Evolutionary conservation across 2,329 filamentous ascomycete genomes (phyloP).

Genomic region (Diaporthe sp.): DNA sequence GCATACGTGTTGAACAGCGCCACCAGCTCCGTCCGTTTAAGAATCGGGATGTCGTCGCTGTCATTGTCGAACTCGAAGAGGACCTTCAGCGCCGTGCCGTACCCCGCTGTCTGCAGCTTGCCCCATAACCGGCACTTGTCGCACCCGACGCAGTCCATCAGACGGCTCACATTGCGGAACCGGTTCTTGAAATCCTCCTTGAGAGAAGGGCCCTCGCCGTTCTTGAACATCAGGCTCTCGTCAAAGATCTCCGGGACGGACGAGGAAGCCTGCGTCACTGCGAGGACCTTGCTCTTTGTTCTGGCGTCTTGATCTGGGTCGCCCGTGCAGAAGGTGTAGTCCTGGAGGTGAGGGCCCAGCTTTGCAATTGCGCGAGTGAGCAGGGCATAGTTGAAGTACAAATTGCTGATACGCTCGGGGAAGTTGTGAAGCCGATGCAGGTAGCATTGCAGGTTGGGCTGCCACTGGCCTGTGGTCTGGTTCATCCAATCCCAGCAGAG

Average conservation of each 20-base stretch:
- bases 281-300: conserved; percentile 85
- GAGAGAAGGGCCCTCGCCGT: conserved; percentile 77
- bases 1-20: conserved; percentile 95
- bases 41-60: conserved; percentile 71
- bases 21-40: conserved; percentile 92
- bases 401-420: conserved; percentile 93
- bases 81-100: conserved; percentile 94
- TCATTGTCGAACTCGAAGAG: conserved; percentile 89
- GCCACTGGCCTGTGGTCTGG: conserved; percentile 93
- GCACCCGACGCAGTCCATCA: conserved; percentile 99
- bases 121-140: conserved; percentile 99
- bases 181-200: conserved; percentile 98
- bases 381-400: conserved; percentile 99
- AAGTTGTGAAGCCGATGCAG: conserved; percentile 83
- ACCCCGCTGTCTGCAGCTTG: conserved; percentile 94
- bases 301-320: conserved; percentile 81
- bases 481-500: conserved; percentile 97
- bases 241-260: conserved; percentile 87
- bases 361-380: conserved; percentile 92
- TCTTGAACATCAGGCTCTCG: conserved; percentile 94
- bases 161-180: conserved; percentile 93
- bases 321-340: conserved; percentile 92
- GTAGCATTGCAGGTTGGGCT: conserved; percentile 91
- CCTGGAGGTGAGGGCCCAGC: conserved; percentile 79
- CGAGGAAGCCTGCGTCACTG: conserved; percentile 77